A percentile compares a stretch with the other conserved stretches of the same genome.
These are phyloP conservation scores for Entomophthora muscae DNA, from an alignment of 371 early-diverging fungal species.

Conservation along the genomic window DNA sequence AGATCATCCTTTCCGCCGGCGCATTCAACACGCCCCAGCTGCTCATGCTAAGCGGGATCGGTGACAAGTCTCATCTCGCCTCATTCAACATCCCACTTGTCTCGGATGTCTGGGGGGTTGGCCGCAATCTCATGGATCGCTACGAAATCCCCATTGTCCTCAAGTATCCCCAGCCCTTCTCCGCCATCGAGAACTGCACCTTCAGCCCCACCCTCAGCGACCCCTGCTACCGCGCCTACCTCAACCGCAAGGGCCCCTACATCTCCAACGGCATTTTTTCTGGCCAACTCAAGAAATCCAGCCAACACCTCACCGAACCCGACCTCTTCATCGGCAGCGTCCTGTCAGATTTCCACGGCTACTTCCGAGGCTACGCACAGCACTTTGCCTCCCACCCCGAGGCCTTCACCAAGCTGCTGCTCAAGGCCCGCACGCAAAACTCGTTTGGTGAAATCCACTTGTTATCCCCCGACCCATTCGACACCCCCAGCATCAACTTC, in stretches of 20 bases:
- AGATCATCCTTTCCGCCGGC: conserved; percentile 15
- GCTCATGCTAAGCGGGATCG: too few relatives aligned
- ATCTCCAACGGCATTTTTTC: not conserved
- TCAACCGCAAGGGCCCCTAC: not conserved
- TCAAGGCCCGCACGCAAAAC: conserved; percentile 3
- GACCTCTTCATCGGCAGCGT: not conserved
- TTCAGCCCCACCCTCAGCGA: not conserved
- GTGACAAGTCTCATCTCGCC: not conserved
- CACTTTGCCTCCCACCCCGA: not conserved
- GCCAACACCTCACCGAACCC: not conserved
- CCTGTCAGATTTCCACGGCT: too few relatives aligned
- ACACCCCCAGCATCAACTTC: not conserved
- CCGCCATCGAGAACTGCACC: not conserved
- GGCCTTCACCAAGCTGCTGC: not conserved
- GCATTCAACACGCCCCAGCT: too few relatives aligned
- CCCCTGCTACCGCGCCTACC: conserved; percentile 1
- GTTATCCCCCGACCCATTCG: not conserved
- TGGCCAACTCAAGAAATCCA: not conserved
- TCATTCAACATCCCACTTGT: not conserved
- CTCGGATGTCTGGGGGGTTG: not conserved
- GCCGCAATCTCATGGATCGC: not conserved
- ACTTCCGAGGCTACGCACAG: not conserved
- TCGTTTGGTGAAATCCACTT: not conserved
- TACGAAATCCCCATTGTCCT: too few relatives aligned
- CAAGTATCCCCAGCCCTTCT: not conserved